A percentile compares a stretch with the other conserved stretches of the same genome.
Evolutionary conservation across 441 rosid genomes (phyloP).

Genomic region (Dalechampia spathulata): DNA sequence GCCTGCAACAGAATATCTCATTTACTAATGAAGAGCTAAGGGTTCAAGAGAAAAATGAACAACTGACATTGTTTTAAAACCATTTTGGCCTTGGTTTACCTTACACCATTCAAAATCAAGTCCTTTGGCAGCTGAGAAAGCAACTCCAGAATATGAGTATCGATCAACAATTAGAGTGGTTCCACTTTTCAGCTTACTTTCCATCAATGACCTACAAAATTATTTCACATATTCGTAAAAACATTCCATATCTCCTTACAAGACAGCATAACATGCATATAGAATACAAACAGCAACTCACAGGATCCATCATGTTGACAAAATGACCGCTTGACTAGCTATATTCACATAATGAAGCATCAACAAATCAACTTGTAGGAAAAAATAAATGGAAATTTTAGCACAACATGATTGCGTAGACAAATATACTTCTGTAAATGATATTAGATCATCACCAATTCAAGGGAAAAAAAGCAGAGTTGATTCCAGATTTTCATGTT

Average conservation of each 20-base stretch:
- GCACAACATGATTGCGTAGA: too few relatives aligned
- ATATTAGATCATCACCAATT: too few relatives aligned
- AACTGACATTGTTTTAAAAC: background rate
- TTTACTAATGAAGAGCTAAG: constrained; percentile 3
- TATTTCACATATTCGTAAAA: constrained; percentile 1
- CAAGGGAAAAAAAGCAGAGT: too few relatives aligned
- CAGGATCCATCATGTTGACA: too few relatives aligned
- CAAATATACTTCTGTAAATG: too few relatives aligned
- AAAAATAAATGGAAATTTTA: too few relatives aligned
- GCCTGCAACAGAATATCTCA: constrained; percentile 28
- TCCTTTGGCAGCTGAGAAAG: constrained; percentile 92
- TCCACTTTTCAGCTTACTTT: constrained; percentile 63
- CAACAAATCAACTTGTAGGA: too few relatives aligned
- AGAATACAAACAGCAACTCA: too few relatives aligned
- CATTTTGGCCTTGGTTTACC: constrained; percentile 29
- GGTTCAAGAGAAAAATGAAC: background rate
- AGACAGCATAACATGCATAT: too few relatives aligned
- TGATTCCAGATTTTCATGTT: too few relatives aligned
- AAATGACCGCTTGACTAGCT: too few relatives aligned
- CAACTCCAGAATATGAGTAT: constrained; percentile 94
- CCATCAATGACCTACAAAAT: constrained; percentile 68
- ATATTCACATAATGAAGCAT: too few relatives aligned
- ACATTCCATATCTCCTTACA: background rate
- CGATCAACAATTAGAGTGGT: constrained; percentile 85
- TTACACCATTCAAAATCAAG: constrained; percentile 87